Conservation (phyloP, 495 filamentous ascomycete genomes). For the Hypoxylon crocopeplum region DNA sequence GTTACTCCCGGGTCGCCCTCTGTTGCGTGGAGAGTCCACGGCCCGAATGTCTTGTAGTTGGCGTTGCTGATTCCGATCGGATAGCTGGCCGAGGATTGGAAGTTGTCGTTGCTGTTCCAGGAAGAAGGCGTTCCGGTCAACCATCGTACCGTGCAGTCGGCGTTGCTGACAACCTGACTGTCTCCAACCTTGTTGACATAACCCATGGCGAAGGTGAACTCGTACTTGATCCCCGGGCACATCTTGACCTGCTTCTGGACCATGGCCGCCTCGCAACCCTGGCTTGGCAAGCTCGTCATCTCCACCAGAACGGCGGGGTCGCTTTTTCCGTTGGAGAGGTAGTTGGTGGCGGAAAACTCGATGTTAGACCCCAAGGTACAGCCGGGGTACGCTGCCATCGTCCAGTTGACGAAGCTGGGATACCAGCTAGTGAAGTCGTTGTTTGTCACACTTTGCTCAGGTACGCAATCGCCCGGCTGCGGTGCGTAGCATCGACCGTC, state of each 20-base stretch:
- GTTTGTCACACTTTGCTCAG: constrained; percentile 10
- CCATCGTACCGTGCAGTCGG: constrained; percentile 19
- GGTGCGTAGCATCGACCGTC: constrained; percentile 14
- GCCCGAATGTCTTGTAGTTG: constrained; percentile 17
- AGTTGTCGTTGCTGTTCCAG: constrained; percentile 8
- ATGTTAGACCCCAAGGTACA: constrained; percentile 6
- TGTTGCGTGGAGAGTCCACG: neutral
- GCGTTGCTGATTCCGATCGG: constrained; percentile 7
- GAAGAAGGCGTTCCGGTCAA: constrained; percentile 9
- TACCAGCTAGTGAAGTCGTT: constrained; percentile 4
- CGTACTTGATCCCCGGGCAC: constrained; percentile 11
- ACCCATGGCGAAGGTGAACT: constrained; percentile 13
- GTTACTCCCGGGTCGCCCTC: constrained; percentile 7
- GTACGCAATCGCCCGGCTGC: constrained; percentile 8
- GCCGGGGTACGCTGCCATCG: constrained; percentile 12
- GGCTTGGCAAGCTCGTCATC: constrained; percentile 9
- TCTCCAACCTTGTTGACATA: constrained; percentile 17
- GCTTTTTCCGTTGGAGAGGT: constrained; percentile 6
- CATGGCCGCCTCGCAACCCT: constrained; percentile 9
- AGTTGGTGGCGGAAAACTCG: constrained; percentile 13
- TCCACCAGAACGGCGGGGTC: constrained; percentile 11
- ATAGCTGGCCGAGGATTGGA: constrained; percentile 7
- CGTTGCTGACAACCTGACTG: constrained; percentile 8
- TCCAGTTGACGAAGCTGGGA: constrained; percentile 14
- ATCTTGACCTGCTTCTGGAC: constrained; percentile 18